These are phyloP conservation scores for Fraxinus sp. DNA, from an alignment of 305 asterid genomes.

Conservation along the genomic window DNA sequence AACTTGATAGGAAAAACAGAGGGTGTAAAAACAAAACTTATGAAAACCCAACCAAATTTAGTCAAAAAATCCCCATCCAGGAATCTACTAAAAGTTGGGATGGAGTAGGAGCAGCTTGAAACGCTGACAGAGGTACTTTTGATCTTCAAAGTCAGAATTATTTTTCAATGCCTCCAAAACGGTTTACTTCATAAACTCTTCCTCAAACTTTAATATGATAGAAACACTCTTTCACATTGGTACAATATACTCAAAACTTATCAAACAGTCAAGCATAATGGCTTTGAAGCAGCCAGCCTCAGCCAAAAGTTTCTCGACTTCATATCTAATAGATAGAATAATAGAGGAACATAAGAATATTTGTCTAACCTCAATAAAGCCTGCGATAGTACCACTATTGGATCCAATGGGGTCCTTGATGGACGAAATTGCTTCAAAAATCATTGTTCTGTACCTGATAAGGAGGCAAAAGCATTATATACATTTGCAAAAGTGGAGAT, in stretches of 20 bases:
- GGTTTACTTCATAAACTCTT: not conserved
- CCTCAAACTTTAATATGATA: slow-evolving; percentile 5
- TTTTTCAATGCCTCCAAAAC: not conserved
- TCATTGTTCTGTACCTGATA: slow-evolving; percentile 42
- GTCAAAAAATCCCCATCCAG: not conserved
- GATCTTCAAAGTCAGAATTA: not conserved
- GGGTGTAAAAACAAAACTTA: not conserved
- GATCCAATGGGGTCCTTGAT: slow-evolving; percentile 47
- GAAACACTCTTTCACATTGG: not conserved
- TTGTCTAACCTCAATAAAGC: slow-evolving; percentile 54
- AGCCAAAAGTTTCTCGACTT: too few relatives aligned
- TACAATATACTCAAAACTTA: not conserved
- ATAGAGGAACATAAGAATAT: not conserved
- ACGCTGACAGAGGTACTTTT: not conserved
- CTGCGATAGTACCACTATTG: slow-evolving; percentile 39
- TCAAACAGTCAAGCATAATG: not conserved
- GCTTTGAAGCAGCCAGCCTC: not conserved
- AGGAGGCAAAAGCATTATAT: slow-evolving; percentile 11
- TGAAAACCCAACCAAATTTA: not conserved
- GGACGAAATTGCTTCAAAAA: slow-evolving; percentile 55
- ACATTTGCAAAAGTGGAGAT: slow-evolving; percentile 10
- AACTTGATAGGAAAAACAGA: not conserved
- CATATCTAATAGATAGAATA: not conserved
- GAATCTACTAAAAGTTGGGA: not conserved
- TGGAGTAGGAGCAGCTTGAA: not conserved